Base-by-base conservation (phyloP, 2,329 filamentous ascomycete genomes). In the Amauroascus verrucosus region DNA sequence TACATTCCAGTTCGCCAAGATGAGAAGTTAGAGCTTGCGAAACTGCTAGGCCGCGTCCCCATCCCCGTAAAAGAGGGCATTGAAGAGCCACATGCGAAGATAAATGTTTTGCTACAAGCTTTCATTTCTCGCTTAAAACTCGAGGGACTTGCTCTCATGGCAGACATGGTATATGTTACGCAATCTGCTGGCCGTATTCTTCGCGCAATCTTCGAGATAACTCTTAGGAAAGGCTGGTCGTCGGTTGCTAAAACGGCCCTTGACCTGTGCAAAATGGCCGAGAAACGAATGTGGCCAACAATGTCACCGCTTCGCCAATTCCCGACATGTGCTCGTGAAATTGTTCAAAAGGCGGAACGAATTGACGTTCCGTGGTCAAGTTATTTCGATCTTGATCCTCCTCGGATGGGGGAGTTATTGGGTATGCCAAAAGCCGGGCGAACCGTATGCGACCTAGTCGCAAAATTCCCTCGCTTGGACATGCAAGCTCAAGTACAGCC, bases 241-340 rank as follows among this genome's bases (percentile, higher is more conserved):
- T 85, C 83, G 14, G 93, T 97, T 2, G 88, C 93, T 7, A 95
- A 93, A 73, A 88, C 86, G 57, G 90, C 93, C 0, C 76, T 98
- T 40, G 88, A 95, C 62, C 78, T 98, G 51, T 98, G 94, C 74
- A 98, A 98, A 74, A 97, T 95, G 88, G 93, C 91, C 0, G 93
- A 98, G 75, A 95, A 95, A 77, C 81, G 94, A 48, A 98, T 98
- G 94, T 98, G 93, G 93, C 90, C 91, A 13, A 97, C 91, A 5
- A 98, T 97, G 93, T 88, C 88, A 35, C 93, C 94, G 9, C 76
- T 98, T 30, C 82, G 93, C 51, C 93, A 98, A 64, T 98, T 98
- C 65, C 81, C 85, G 2, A 74, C 75, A 37, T 95, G 89, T 64
- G 83, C 90, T 2, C 77, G 82, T 38, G 91, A 97, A 55, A 87